These are phyloP conservation scores for Tetraselmis striata DNA, from an alignment of 139 green algal genomes.

Conservation along the genomic window DNA sequence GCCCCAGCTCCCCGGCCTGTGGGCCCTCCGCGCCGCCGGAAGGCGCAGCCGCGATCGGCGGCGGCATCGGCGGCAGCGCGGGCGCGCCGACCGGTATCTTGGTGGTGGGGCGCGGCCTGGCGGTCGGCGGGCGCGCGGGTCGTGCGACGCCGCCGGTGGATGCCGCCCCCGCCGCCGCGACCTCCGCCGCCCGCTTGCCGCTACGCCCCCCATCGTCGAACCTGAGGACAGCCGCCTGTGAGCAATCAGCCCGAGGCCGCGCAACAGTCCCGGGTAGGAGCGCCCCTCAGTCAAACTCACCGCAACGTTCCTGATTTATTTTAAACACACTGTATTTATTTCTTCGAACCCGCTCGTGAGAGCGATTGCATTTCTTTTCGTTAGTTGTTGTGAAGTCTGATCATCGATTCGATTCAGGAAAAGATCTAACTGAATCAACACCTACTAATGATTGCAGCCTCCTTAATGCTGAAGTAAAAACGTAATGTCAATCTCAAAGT, in stretches of 20 bases:
- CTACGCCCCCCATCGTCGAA: background rate
- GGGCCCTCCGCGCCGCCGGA: too few species aligned
- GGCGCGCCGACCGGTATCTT: background rate
- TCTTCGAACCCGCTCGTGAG: background rate
- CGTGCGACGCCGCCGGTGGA: background rate
- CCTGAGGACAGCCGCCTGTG: background rate
- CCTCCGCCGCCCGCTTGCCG: background rate
- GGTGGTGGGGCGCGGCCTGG: background rate
- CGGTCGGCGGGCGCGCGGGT: background rate
- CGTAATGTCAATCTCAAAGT: too few species aligned
- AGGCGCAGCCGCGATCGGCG: background rate
- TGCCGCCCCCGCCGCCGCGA: background rate
- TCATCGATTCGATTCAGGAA: background rate
- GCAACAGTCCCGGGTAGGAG: too few species aligned
- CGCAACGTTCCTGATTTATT: too few species aligned
- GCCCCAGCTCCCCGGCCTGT: background rate
- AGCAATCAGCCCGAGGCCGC: background rate
- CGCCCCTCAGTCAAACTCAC: too few species aligned
- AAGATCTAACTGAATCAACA: background rate
- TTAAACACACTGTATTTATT: too few species aligned
- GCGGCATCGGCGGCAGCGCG: background rate
- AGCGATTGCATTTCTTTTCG: background rate
- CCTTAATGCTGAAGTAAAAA: too few species aligned
- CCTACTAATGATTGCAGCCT: too few species aligned
- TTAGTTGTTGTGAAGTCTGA: background rate